Base-by-base conservation (phyloP, 2,329 filamentous ascomycete genomes). In the Lachnellula subtilissima region DNA sequence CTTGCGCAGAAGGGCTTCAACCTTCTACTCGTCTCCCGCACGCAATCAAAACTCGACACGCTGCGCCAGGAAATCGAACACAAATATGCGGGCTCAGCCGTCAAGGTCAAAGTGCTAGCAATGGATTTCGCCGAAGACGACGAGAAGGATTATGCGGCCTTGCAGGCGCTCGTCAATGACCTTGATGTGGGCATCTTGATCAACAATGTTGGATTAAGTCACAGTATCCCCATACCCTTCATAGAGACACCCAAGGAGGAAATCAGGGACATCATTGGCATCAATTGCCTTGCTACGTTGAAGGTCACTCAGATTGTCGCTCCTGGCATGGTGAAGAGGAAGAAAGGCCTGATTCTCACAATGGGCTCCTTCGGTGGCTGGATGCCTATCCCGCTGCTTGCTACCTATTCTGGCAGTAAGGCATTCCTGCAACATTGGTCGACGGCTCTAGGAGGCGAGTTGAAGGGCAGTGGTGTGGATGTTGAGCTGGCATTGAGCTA, bases 401-500 rank as follows among this genome's bases (percentile, higher is more conserved):
- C 94, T 12, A 97, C 94, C 3, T 99, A 99, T 80, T 95, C 90
- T 46, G 94, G 94, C 63, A 94, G 88, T 83, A 99, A 99, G 77
- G 93, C 94, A 1, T 99, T 99, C 81, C 81, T 99, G 49, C 93
- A 97, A 75, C 87, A 96, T 70, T 99, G 94, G 94, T 96, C 89
- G 63, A 88, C 85, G 5, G 86, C 94, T 11, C 81, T 99, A 14
- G 89, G 87, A 1, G 83, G 87, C 14, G 94, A 99, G 74, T 81
- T 99, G 32, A 84, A 87, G 61, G 83, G 86, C 1, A 80, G 89
- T 65, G 89, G 90, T 55, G 85, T 99, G 42, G 87, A 91, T 61
- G 91, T 96, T n/a, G 86, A 97, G 73, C 83, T 97, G 49, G 87
- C 96, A 28, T 83, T 97, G 65, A 91, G 88, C 65, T 95, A 99